Conservation (phyloP, 768 basidiomycete genomes). For the Austroboletus eburneus region DNA sequence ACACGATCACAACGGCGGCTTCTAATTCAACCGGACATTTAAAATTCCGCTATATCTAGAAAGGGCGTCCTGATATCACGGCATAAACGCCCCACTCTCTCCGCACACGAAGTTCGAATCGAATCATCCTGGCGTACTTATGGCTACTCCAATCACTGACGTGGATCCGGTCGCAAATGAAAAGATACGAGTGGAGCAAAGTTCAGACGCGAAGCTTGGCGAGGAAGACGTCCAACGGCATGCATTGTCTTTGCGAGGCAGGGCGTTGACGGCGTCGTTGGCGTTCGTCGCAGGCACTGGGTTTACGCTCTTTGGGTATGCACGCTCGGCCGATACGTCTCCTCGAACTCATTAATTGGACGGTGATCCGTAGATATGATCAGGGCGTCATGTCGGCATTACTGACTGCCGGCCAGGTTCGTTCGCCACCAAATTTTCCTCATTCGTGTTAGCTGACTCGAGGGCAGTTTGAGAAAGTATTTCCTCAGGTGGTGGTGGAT, state of each 20-base stretch:
- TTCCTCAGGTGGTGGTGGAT: conserved; percentile 49
- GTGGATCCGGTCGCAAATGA: conserved; percentile 4
- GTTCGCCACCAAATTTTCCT: conserved; percentile 21
- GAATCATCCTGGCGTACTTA: too few species aligned
- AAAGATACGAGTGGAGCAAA: conserved; percentile 1
- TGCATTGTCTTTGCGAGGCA: conserved; percentile 29
- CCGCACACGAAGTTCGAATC: not conserved
- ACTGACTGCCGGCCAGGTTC: conserved; percentile 50
- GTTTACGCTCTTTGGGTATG: conserved; percentile 59
- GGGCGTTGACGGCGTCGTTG: conserved; percentile 42
- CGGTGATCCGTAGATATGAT: conserved; percentile 44
- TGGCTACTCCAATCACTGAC: not conserved
- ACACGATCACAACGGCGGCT: too few species aligned
- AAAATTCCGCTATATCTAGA: conserved; percentile 7
- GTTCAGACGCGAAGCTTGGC: not conserved
- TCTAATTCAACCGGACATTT: conserved; percentile 4
- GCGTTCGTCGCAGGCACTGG: conserved; percentile 57
- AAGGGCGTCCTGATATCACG: not conserved
- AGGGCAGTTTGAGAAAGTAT: conserved; percentile 51
- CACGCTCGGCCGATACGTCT: conserved; percentile 3
- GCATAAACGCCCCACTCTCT: not conserved
- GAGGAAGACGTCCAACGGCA: conserved; percentile 13
- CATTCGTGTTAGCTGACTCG: conserved; percentile 3
- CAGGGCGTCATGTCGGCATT: conserved; percentile 71
- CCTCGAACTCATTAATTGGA: not conserved